These are phyloP conservation scores for Flaveria robusta DNA, from an alignment of 129 eudicot species.

Conservation along the genomic window DNA sequence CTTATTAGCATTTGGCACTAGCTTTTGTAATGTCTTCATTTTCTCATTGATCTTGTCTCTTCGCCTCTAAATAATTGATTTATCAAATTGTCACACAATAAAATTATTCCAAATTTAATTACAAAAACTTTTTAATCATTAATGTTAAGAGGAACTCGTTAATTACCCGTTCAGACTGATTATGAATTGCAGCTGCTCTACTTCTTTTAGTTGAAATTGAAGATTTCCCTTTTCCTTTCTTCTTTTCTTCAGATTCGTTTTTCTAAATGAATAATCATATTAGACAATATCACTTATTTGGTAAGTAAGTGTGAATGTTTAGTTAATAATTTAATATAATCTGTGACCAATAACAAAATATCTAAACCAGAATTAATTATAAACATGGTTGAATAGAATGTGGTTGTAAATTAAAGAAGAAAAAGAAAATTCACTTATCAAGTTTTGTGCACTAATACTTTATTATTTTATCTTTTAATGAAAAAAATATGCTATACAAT, in stretches of 20 bases:
- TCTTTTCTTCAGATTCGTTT: slow-evolving; percentile 40
- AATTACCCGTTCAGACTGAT: slow-evolving; percentile 84
- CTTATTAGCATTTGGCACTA: slow-evolving; percentile 95
- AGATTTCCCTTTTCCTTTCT: slow-evolving; percentile 56
- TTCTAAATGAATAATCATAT: slow-evolving; percentile 31
- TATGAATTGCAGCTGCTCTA: slow-evolving; percentile 92
- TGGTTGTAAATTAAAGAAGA: no score
- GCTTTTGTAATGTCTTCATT: slow-evolving; percentile 91
- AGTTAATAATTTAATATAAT: neutral
- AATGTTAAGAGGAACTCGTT: neutral
- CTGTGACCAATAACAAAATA: neutral
- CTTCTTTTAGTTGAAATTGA: slow-evolving; percentile 65
- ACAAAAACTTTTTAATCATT: neutral
- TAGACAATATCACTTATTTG: neutral
- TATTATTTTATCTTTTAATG: no score
- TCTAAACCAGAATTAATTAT: neutral
- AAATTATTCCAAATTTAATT: neutral
- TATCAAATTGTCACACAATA: neutral
- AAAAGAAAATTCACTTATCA: no score
- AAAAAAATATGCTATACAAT: no score
- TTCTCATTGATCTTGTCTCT: slow-evolving; percentile 90
- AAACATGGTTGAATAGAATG: no score
- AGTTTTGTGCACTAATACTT: no score
- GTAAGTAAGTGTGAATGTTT: neutral
- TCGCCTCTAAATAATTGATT: slow-evolving; percentile 53